Conservation (phyloP, 768 basidiomycete genomes). For the Hericium alpestre region DNA sequence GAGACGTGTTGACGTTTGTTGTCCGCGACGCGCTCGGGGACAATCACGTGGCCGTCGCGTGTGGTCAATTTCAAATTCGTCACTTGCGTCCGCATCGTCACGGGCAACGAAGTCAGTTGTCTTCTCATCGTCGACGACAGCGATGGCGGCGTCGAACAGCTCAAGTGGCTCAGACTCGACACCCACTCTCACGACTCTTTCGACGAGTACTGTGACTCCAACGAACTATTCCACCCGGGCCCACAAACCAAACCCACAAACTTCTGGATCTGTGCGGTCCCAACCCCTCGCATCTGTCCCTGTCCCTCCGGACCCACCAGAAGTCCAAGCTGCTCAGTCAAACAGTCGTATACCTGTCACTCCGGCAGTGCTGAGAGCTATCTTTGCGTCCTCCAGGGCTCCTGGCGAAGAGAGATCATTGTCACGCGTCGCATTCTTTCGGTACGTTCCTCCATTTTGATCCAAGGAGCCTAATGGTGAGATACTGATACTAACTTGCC, state of each 20-base stretch:
- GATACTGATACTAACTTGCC: background rate
- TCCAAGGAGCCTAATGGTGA: background rate
- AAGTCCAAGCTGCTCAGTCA: background rate
- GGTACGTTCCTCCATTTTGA: constrained; percentile 32
- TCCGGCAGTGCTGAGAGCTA: constrained; percentile 69
- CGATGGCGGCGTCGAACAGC: background rate
- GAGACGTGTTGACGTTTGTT: constrained; percentile 8
- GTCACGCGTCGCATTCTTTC: constrained; percentile 79
- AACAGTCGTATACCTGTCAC: constrained; percentile 71
- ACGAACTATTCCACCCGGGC: too few species aligned
- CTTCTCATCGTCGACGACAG: background rate
- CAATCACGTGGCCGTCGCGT: constrained; percentile 6
- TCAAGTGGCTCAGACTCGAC: background rate
- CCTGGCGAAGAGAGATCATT: constrained; percentile 75
- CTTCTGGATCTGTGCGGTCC: background rate
- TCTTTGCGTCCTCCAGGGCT: constrained; percentile 78
- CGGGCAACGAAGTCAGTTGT: constrained; percentile 1
- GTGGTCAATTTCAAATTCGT: background rate
- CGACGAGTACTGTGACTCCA: background rate
- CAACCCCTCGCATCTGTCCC: background rate
- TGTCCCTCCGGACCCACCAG: background rate
- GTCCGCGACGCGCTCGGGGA: constrained; percentile 10
- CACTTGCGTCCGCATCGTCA: background rate
- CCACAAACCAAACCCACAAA: background rate
- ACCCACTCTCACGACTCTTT: background rate